Conservation (phyloP, 2,329 filamentous ascomycete species). For the Fusarium marasasianum region DNA sequence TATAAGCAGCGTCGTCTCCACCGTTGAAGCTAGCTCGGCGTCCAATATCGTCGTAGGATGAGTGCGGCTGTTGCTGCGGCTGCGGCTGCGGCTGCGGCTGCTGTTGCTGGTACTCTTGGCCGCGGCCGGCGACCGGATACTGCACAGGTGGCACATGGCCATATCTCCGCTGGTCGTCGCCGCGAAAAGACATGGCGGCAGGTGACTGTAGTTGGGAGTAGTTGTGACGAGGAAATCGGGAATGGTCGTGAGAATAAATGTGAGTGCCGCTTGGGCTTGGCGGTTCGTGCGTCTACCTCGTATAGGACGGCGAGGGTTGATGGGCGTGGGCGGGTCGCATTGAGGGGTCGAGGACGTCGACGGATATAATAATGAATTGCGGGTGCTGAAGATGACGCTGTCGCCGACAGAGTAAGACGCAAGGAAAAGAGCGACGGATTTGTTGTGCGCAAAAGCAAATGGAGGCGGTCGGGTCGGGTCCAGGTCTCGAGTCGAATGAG, state of each 20-base stretch:
- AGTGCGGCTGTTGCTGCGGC: constrained; percentile 47
- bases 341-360: constrained; percentile 32
- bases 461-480: constrained; percentile 21
- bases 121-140: constrained; percentile 62
- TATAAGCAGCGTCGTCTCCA: constrained; percentile 74
- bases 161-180: constrained; percentile 70
- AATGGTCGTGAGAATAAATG: constrained; percentile 22
- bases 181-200: constrained; percentile 68
- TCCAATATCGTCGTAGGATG: constrained; percentile 45
- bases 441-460: constrained; percentile 25
- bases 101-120: constrained; percentile 44
- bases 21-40: constrained; percentile 78
- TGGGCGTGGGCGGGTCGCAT: constrained; percentile 39
- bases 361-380: background rate
- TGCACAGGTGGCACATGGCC: constrained; percentile 73
- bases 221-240: constrained; percentile 11
- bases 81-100: constrained; percentile 43
- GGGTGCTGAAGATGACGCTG: constrained; percentile 11
- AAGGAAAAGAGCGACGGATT: constrained; percentile 23
- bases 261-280: constrained; percentile 38
- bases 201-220: constrained; percentile 1
- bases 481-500: constrained; percentile 13
- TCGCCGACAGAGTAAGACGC: constrained; percentile 2
- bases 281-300: constrained; percentile 40
- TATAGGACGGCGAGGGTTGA: constrained; percentile 38